These are phyloP conservation scores for Ogataea glucozyma DNA, from an alignment of 805 yeast genomes.

Conservation along the genomic window DNA sequence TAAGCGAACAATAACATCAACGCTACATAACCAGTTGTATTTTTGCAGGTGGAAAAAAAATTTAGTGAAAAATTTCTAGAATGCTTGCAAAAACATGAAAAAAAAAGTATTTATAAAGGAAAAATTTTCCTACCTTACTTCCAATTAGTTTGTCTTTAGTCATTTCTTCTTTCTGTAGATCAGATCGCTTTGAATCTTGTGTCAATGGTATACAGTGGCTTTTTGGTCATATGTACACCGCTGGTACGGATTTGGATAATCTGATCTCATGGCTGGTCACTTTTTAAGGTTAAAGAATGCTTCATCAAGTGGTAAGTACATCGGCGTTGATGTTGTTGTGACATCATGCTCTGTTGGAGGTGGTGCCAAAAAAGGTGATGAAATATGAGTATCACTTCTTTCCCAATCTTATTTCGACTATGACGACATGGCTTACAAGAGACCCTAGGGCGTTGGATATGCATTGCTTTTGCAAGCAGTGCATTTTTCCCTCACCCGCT, in stretches of 20 bases:
- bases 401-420: constrained; percentile 91
- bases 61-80: neutral
- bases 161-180: neutral
- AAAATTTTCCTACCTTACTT: constrained; percentile 4
- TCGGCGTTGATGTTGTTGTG: too few relatives aligned
- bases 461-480: constrained; percentile 29
- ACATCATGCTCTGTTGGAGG: constrained; percentile 6
- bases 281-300: constrained; percentile 11
- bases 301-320: constrained; percentile 19
- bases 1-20: neutral
- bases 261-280: neutral
- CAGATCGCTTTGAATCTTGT: neutral
- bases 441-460: constrained; percentile 37
- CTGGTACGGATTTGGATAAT: neutral
- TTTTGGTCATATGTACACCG: neutral
- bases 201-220: too few relatives aligned
- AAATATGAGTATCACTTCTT: constrained; percentile 64
- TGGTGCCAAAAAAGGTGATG: constrained; percentile 28
- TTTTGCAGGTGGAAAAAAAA: too few relatives aligned
- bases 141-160: neutral
- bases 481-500: constrained; percentile 35
- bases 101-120: constrained; percentile 5
- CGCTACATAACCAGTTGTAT: constrained; percentile 7
- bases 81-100: neutral
- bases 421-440: constrained; percentile 80